A percentile compares a stretch with the other conserved stretches of the same genome.
Evolutionary conservation across 2,329 filamentous ascomycete species (phyloP).

Genomic region (Alternaria solani): DNA sequence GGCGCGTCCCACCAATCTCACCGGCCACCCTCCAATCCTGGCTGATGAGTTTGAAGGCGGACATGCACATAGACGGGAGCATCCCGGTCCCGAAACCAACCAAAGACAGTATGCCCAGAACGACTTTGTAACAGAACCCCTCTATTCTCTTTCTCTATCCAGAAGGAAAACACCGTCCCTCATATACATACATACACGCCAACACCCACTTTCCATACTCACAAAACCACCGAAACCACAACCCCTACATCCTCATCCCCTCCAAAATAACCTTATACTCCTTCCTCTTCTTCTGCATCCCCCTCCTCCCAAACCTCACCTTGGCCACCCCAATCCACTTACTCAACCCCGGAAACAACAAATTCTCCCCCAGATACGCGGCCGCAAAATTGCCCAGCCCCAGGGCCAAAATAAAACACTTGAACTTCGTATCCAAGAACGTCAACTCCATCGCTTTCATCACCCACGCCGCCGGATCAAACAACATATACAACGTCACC

Average conservation of each 20-base stretch:
- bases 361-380: conserved; percentile 76
- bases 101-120: no score
- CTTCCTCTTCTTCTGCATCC: conserved; percentile 78
- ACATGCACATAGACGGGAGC: no score
- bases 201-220: no score
- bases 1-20: no score
- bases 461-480: conserved; percentile 75
- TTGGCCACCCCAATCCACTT: conserved; percentile 70
- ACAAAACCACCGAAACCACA: neutral
- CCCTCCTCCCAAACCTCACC: conserved; percentile 60
- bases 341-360: conserved; percentile 73
- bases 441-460: conserved; percentile 85
- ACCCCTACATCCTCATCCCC: conserved; percentile 37
- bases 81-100: no score
- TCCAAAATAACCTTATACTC: conserved; percentile 78
- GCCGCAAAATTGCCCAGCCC: conserved; percentile 73
- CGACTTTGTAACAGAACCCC: no score
- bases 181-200: no score
- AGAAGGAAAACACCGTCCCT: no score
- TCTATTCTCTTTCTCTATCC: no score
- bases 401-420: conserved; percentile 73
- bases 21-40: no score
- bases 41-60: no score
- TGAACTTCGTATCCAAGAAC: conserved; percentile 74
- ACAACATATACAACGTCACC: conserved; percentile 80